A percentile compares a stretch with the other conserved stretches of the same genome.
Conservation (phyloP, 2,329 filamentous ascomycete species). For the Nectriaceae sp. region DNA sequence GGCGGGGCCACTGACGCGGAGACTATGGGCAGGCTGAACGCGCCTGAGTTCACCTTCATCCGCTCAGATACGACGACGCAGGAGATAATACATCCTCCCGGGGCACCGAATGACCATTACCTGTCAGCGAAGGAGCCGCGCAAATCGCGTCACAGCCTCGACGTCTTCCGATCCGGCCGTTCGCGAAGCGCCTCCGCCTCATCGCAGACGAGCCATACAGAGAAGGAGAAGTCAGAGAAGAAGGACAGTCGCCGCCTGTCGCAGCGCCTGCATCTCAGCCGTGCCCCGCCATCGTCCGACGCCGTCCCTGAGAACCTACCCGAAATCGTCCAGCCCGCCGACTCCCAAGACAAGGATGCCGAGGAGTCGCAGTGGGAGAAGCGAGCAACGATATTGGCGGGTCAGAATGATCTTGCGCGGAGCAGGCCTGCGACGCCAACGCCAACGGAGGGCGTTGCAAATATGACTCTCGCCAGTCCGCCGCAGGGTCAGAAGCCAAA, state of each 20-base stretch:
- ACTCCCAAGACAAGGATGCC: constrained; percentile 46
- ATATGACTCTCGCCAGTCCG: constrained; percentile 23
- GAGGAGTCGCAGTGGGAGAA: constrained; percentile 85
- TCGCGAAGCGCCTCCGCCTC: constrained; percentile 52
- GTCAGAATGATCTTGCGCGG: constrained; percentile 54
- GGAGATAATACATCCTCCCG: constrained; percentile 75
- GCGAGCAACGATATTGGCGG: constrained; percentile 85
- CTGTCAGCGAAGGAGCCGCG: constrained; percentile 32
- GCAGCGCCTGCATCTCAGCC: constrained; percentile 69
- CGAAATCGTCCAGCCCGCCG: constrained; percentile 58
- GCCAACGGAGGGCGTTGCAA: constrained; percentile 28
- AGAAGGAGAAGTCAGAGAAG: constrained; percentile 33
- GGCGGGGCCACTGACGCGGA: constrained; percentile 37
- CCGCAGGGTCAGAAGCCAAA: constrained; percentile 19
- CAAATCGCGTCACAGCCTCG: constrained; percentile 44
- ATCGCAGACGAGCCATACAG: constrained; percentile 40
- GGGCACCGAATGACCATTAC: constrained; percentile 32
- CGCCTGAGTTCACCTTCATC: constrained; percentile 78
- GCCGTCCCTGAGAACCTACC: constrained; percentile 81
- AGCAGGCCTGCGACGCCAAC: constrained; percentile 44
- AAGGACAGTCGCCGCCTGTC: constrained; percentile 56
- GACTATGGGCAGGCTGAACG: constrained; percentile 37
- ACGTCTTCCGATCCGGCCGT: constrained; percentile 47
- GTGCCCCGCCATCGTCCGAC: constrained; percentile 61
- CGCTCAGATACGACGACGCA: constrained; percentile 80